Conservation (phyloP, 2,329 filamentous ascomycete species). For the Aspergillus sp. region DNA sequence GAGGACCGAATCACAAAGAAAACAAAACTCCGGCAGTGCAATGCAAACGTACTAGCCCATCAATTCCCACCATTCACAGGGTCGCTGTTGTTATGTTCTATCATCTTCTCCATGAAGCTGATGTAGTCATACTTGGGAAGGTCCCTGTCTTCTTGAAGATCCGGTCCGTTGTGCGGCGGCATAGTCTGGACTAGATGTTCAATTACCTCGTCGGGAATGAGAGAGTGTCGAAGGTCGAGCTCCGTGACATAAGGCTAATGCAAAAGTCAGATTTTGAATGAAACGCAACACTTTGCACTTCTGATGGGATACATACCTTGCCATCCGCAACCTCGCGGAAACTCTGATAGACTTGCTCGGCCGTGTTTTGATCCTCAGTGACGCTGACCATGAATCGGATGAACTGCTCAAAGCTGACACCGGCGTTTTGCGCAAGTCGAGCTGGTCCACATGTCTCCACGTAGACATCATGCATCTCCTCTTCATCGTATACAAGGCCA, state of each 20-base stretch:
- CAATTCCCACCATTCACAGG: conserved; percentile 24
- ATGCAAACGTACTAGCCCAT: conserved; percentile 21
- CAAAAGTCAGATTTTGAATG: conserved; percentile 13
- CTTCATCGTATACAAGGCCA: conserved; percentile 92
- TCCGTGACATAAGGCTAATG: conserved; percentile 87
- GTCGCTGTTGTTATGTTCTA: conserved; percentile 47
- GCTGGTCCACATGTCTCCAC: conserved; percentile 70
- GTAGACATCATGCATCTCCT: conserved; percentile 98
- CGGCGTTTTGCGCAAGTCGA: conserved; percentile 60
- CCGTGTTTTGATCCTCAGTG: conserved; percentile 97
- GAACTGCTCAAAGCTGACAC: conserved; percentile 96
- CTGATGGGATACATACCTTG: conserved; percentile 58
- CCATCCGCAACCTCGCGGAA: conserved; percentile 97
- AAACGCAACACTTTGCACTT: neutral
- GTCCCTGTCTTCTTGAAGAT: conserved; percentile 81
- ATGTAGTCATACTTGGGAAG: conserved; percentile 94
- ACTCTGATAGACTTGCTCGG: conserved; percentile 96
- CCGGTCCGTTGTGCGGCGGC: conserved; percentile 79
- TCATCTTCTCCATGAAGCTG: conserved; percentile 90
- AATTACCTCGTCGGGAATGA: conserved; percentile 96
- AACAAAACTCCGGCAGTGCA: conserved; percentile 12
- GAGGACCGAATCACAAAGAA: conserved; percentile 10
- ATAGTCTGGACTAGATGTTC: conserved; percentile 87
- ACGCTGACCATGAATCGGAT: conserved; percentile 99
- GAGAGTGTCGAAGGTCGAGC: conserved; percentile 88